phyloP scores from a whole-genome alignment of 2,329 filamentous ascomycete genomes.

The Fusarium sp. region DNA sequence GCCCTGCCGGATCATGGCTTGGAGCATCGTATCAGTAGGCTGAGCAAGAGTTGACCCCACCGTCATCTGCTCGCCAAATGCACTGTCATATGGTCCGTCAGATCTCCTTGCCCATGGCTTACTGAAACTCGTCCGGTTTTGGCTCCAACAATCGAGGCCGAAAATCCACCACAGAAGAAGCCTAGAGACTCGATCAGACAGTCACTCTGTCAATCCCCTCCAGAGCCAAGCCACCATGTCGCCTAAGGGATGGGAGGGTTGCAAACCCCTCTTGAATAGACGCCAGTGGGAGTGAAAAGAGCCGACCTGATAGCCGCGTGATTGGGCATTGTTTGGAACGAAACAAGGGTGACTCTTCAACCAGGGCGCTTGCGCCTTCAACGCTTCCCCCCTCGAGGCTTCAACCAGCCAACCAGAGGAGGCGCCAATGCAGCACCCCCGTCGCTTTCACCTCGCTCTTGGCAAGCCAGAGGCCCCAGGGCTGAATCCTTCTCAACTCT shows the following conservation, averaged over 20 bases:
- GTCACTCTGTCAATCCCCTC: conserved; percentile 23
- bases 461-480: conserved; percentile 18
- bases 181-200: not conserved
- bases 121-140: conserved; percentile 1
- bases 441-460: conserved; percentile 16
- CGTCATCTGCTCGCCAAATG: conserved; percentile 4
- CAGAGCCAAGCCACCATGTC: conserved; percentile 20
- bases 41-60: conserved; percentile 30
- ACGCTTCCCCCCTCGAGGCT: conserved; percentile 31
- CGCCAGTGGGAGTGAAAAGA: conserved; percentile 43
- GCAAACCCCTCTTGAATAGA: conserved; percentile 42
- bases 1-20: conserved; percentile 25
- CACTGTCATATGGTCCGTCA: not conserved
- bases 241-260: conserved; percentile 20
- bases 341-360: conserved; percentile 25
- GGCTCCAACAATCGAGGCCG: not conserved
- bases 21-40: conserved; percentile 28
- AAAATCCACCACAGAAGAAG: not conserved
- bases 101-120: not conserved
- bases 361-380: conserved; percentile 45
- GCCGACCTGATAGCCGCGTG: conserved; percentile 42
- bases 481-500: conserved; percentile 34
- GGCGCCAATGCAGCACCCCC: conserved; percentile 17
- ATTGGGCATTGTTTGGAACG: conserved; percentile 39
- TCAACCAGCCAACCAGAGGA: conserved; percentile 35